phyloP scores from a whole-genome alignment of 805 yeast species.

The Metahyphopichia silvanorum region DNA sequence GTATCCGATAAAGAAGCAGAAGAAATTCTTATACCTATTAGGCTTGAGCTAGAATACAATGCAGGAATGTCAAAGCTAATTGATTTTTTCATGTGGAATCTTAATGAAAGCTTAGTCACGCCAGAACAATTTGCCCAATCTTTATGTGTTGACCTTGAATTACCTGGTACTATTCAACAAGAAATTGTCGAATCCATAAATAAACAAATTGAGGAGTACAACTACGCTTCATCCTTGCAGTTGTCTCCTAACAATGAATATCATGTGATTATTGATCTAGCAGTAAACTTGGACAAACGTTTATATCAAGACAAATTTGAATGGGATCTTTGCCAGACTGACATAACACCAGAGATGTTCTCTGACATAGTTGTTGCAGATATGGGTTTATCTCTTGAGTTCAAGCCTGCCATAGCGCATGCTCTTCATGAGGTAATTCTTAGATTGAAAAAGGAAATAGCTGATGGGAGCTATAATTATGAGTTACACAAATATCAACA shows the following conservation, averaged over 20 bases:
- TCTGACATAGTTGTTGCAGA: constrained; percentile 81
- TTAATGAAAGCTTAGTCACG: constrained; percentile 59
- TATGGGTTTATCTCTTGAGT: constrained; percentile 80
- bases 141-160: constrained; percentile 79
- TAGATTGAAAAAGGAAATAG: constrained; percentile 74
- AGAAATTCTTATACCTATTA: constrained; percentile 61
- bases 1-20: constrained; percentile 30
- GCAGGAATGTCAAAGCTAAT: constrained; percentile 45
- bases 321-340: constrained; percentile 69
- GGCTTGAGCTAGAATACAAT: constrained; percentile 58
- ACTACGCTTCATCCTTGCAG: constrained; percentile 58
- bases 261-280: constrained; percentile 76
- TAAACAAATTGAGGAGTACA: constrained; percentile 77
- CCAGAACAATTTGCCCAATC: constrained; percentile 75
- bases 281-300: constrained; percentile 78
- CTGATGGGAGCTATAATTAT: constrained; percentile 52
- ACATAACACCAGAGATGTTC: constrained; percentile 76
- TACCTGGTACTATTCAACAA: constrained; percentile 61
- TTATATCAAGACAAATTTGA: constrained; percentile 90
- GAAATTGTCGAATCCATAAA: constrained; percentile 68
- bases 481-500: constrained; percentile 43
- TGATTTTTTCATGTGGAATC: constrained; percentile 74
- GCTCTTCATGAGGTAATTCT: constrained; percentile 78
- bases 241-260: constrained; percentile 56
- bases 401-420: constrained; percentile 84